Evolutionary conservation across 2,329 filamentous ascomycete species (phyloP).

Genomic region (Pseudogymnoascus sp.): DNA sequence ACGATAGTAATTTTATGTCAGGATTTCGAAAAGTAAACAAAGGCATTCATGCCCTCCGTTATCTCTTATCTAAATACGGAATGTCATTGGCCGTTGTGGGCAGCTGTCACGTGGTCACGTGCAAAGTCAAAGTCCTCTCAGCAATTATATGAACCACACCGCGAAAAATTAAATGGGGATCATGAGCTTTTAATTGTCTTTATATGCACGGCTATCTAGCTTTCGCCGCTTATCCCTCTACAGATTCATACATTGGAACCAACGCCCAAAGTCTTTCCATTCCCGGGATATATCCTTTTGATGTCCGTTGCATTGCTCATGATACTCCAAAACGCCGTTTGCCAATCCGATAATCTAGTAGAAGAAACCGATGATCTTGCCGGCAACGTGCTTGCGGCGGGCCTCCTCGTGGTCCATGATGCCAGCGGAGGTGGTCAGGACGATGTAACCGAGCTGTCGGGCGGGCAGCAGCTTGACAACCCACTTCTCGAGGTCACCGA

Average conservation of each 20-base stretch:
- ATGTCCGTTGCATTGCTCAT: constrained; percentile 20
- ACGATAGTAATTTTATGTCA: background rate
- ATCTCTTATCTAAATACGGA: background rate
- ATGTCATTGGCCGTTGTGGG: background rate
- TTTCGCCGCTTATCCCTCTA: constrained; percentile 14
- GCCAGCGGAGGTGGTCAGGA: constrained; percentile 97
- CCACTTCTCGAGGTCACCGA: constrained; percentile 98
- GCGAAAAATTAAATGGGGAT: constrained; percentile 15
- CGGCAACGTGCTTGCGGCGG: constrained; percentile 95
- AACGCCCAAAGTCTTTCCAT: constrained; percentile 6
- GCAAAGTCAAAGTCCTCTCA: background rate
- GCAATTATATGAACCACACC: background rate
- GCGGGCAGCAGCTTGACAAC: constrained; percentile 97
- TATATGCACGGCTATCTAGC: constrained; percentile 29
- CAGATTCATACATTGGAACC: constrained; percentile 1
- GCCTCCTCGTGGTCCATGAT: constrained; percentile 99
- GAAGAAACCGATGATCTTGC: constrained; percentile 99
- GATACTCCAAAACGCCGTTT: constrained; percentile 24
- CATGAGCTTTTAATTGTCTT: constrained; percentile 29
- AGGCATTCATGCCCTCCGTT: background rate
- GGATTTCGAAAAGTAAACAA: background rate
- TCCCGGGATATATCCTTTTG: constrained; percentile 18
- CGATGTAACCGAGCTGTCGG: constrained; percentile 99
- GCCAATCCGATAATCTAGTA: constrained; percentile 57
- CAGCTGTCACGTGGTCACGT: background rate